These are phyloP conservation scores for Cladosporium sphaerospermum DNA, from an alignment of 2,329 filamentous ascomycete genomes.

Conservation along the genomic window DNA sequence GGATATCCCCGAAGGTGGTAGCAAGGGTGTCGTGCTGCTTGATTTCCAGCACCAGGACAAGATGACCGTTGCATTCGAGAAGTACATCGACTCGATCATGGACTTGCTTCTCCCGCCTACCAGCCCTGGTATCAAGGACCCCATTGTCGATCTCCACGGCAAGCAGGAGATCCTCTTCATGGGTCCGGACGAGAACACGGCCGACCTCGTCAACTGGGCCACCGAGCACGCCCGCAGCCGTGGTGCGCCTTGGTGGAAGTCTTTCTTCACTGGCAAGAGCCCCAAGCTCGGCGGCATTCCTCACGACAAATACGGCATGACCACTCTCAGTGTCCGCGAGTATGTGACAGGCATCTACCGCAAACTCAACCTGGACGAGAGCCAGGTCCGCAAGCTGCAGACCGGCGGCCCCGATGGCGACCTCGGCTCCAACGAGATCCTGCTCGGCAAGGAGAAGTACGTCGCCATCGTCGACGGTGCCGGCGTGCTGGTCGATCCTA, in stretches of 20 bases:
- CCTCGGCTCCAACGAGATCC: constrained; percentile 93
- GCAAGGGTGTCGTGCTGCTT: constrained; percentile 93
- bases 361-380: constrained; percentile 84
- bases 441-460: constrained; percentile 93
- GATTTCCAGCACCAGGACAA: constrained; percentile 94
- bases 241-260: constrained; percentile 98
- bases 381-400: constrained; percentile 85
- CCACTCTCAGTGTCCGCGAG: constrained; percentile 89
- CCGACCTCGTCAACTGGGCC: constrained; percentile 96
- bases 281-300: constrained; percentile 93
- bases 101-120: constrained; percentile 84
- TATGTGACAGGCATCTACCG: constrained; percentile 96
- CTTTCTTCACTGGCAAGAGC: constrained; percentile 98
- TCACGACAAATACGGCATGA: constrained; percentile 96
- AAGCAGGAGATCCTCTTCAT: constrained; percentile 97
- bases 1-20: constrained; percentile 96
- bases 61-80: constrained; percentile 87
- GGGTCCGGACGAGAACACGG: constrained; percentile 98
- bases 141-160: constrained; percentile 89
- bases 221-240: constrained; percentile 84
- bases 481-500: constrained; percentile 87
- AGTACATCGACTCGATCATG: constrained; percentile 98
- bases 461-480: constrained; percentile 92
- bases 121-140: constrained; percentile 97
- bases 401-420: constrained; percentile 96